Evolutionary conservation across 2,329 filamentous ascomycete genomes (phyloP).

Genomic region (Basipetospora chlamydospora): DNA sequence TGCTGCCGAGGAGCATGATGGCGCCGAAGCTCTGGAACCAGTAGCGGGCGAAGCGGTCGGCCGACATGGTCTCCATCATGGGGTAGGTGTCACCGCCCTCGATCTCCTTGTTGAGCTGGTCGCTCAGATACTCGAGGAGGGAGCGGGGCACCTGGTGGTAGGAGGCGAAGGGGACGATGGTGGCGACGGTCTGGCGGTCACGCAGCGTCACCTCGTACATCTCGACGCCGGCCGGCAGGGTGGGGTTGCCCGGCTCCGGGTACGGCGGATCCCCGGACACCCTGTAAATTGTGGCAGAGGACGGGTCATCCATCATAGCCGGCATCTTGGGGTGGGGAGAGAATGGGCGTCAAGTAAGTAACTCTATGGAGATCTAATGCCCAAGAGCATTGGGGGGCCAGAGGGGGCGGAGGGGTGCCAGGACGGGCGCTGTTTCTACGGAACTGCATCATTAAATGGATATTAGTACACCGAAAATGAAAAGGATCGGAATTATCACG

Average conservation of each 20-base stretch:
- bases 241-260: slow-evolving; percentile 44
- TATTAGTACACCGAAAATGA: too few species aligned
- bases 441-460: too few species aligned
- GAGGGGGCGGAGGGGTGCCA: too few species aligned
- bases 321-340: slow-evolving; percentile 58
- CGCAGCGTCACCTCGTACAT: slow-evolving; percentile 69
- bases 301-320: slow-evolving; percentile 65
- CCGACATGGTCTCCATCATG: slow-evolving; percentile 62
- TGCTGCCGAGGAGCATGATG: slow-evolving; percentile 71
- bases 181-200: slow-evolving; percentile 72
- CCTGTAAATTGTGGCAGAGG: slow-evolving; percentile 54
- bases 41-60: slow-evolving; percentile 64
- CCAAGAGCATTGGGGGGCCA: too few species aligned
- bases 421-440: too few species aligned
- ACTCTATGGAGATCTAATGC: too few species aligned
- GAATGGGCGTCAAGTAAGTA: too few species aligned
- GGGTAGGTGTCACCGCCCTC: slow-evolving; percentile 87
- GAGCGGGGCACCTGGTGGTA: slow-evolving; percentile 60
- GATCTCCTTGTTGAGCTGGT: slow-evolving; percentile 80
- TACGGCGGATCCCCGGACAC: slow-evolving; percentile 52
- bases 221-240: slow-evolving; percentile 53
- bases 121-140: slow-evolving; percentile 62
- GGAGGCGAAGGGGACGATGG: slow-evolving; percentile 70
- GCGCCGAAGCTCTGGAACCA: slow-evolving; percentile 89
- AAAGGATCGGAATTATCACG: too few species aligned